These are phyloP conservation scores for Phytophthora lateralis DNA, from an alignment of 352 stramenopile genomes.

Conservation along the genomic window DNA sequence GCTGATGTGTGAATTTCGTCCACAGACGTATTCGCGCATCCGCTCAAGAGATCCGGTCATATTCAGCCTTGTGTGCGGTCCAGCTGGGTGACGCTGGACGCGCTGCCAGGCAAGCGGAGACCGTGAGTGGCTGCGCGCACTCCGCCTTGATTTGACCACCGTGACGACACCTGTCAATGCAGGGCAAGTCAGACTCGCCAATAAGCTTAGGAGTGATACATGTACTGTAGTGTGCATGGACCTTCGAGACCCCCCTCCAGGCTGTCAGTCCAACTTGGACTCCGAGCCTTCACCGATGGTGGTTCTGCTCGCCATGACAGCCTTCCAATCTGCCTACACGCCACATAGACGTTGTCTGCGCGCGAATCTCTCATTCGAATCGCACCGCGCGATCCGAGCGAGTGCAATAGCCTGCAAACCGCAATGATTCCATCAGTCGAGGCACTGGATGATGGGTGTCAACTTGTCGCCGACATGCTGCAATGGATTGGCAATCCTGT, in stretches of 20 bases:
- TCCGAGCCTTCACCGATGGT: neutral
- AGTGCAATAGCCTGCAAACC: neutral
- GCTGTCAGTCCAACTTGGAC: too few species aligned
- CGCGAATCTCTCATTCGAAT: too few species aligned
- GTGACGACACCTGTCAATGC: neutral
- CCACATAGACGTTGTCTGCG: neutral
- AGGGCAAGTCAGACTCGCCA: neutral
- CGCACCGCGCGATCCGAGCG: too few species aligned
- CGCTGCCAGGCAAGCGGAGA: conserved; percentile 5
- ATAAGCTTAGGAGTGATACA: too few species aligned
- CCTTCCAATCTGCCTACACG: neutral
- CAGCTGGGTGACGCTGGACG: conserved; percentile 6
- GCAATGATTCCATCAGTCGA: neutral
- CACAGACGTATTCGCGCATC: neutral
- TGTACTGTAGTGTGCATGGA: too few species aligned
- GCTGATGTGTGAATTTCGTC: conserved; percentile 20
- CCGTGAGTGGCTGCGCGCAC: neutral
- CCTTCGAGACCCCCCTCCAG: neutral
- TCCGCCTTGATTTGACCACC: conserved; percentile 7
- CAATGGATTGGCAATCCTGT: neutral
- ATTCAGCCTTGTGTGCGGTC: conserved; percentile 13
- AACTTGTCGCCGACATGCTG: neutral
- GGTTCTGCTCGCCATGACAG: neutral
- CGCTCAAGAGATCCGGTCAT: conserved; percentile 7
- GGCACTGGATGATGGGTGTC: neutral